Base-by-base conservation (phyloP, 352 stramenopile genomes). In the Plasmopara muralis region DNA sequence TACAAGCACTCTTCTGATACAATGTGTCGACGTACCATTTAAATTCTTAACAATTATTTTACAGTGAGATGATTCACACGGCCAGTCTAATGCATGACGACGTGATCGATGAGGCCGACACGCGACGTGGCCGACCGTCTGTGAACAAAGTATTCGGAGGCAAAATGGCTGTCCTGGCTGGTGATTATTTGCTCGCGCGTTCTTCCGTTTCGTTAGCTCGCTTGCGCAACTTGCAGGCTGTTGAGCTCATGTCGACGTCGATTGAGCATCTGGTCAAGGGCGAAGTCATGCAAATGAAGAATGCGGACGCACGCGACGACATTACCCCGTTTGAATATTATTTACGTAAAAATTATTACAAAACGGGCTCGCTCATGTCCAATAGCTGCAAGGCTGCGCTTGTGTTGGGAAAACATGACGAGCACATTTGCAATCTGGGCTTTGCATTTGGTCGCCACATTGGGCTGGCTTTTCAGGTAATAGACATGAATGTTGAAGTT, bases 271-370 rank as follows among this genome's bases (percentile, higher is more conserved):
- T 99, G 29, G 96, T 99, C 35, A 96, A 97, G 62, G 97, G 97
- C 37, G 97, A 99, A 66, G 97, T 99, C 60, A 98, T 99, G 96
- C 97, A 99, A 74, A 93, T 99, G 74, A 97, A 98, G 66, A 76
- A 91, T 53, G 77, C 72, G 4, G 74, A 88, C 57, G 70, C 67
- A 9, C 66, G 64, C 34, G 64, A 73, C 34, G 68, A 77, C 40
- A 89, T 93, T 48, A 71, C 76, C 37, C 82, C 87, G 13, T 95
- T 99, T 31, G 90, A 98, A 72, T 95, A 93, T 53, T 99, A 99
- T 65, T 68, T 99, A 31, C 83, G 84, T 37, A 99, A 99, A 69
- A 99, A 98, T 72, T 99, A 97, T 72, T 99, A 98, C 81, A 99
- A 99, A 76, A 99, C 97, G 9, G 95, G 83, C 30, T 98, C 88